phyloP scores from a whole-genome alignment of 768 basidiomycete genomes.

The Russula vinacea region DNA sequence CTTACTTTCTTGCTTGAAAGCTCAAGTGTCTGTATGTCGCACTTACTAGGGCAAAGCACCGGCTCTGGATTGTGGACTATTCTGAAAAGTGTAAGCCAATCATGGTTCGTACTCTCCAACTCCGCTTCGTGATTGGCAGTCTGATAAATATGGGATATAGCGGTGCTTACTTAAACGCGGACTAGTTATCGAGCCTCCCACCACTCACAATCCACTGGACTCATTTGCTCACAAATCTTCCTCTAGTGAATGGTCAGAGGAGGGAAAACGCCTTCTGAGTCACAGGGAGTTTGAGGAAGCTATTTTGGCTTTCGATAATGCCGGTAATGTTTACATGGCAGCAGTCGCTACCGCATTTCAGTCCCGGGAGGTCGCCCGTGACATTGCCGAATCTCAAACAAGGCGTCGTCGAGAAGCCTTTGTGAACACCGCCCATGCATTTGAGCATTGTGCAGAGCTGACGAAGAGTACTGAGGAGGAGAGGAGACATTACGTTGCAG shows the following conservation, averaged over 20 bases:
- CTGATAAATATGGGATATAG: constrained; percentile 1
- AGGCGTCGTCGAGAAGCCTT: constrained; percentile 16
- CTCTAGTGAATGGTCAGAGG: constrained; percentile 15
- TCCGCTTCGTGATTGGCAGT: background rate
- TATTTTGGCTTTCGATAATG: constrained; percentile 13
- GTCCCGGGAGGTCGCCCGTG: constrained; percentile 13
- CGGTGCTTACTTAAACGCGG: constrained; percentile 2
- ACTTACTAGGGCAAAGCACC: constrained; percentile 64
- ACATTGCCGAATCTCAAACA: constrained; percentile 3
- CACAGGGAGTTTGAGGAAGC: constrained; percentile 22
- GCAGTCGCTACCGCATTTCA: constrained; percentile 14
- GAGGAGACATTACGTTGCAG: constrained; percentile 1
- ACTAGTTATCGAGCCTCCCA: background rate
- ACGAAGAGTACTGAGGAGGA: background rate
- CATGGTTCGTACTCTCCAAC: constrained; percentile 43
- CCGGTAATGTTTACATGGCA: constrained; percentile 8
- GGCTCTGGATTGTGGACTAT: constrained; percentile 66
- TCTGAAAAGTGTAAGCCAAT: constrained; percentile 45
- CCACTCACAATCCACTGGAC: background rate
- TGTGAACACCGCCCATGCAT: background rate
- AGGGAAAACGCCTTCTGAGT: constrained; percentile 10
- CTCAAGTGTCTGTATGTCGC: constrained; percentile 70
- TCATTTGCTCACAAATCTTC: constrained; percentile 12
- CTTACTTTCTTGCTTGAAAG: constrained; percentile 35
- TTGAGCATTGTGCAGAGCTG: constrained; percentile 9